Evolutionary conservation across 805 yeast species (phyloP).

Genomic region (Kuraishia borneana): DNA sequence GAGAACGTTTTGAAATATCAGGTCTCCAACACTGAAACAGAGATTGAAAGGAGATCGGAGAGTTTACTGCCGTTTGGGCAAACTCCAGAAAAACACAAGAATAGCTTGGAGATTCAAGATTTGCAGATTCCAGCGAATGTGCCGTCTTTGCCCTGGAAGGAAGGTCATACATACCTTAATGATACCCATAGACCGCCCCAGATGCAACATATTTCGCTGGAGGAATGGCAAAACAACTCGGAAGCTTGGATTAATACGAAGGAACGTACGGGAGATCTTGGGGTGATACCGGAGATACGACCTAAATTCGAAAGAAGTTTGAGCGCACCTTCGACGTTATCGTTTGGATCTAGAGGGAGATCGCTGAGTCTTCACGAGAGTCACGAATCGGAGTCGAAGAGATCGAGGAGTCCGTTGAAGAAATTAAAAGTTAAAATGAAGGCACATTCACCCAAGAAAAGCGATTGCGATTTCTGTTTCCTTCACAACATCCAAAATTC

Average conservation of each 20-base stretch:
- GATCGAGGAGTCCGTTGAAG: slow-evolving; percentile 1
- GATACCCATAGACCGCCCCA: background rate
- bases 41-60: background rate
- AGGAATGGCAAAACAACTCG: slow-evolving; percentile 15
- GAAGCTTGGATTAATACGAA: slow-evolving; percentile 11
- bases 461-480: background rate
- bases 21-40: background rate
- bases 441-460: background rate
- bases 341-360: background rate
- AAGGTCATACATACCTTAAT: background rate
- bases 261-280: slow-evolving; percentile 9
- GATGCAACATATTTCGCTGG: slow-evolving; percentile 11
- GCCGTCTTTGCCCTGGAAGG: background rate
- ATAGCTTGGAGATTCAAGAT: background rate
- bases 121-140: background rate
- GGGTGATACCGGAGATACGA: background rate
- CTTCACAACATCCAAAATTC: slow-evolving; percentile 1
- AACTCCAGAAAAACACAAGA: background rate
- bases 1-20: background rate
- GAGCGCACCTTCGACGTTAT: background rate
- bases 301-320: background rate
- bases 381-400: background rate
- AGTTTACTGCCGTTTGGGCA: background rate
- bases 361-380: background rate
- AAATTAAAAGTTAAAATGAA: background rate